phyloP scores from a whole-genome alignment of 2,329 filamentous ascomycete species.

The Blastomyces parvus region DNA sequence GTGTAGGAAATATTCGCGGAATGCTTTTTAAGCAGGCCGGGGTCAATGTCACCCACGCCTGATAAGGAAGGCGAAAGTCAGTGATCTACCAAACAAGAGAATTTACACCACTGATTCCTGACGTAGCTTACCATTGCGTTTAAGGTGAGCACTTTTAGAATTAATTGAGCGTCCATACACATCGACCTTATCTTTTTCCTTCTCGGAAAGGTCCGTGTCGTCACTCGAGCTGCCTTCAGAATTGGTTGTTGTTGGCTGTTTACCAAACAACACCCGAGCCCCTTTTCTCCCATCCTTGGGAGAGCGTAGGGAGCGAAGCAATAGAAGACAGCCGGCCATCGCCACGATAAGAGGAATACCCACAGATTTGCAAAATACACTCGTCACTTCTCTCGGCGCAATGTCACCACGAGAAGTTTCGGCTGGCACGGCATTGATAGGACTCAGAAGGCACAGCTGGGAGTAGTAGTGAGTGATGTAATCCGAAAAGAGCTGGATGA shows the following conservation, averaged over 20 bases:
- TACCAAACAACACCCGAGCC: background rate
- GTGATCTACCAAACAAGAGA: background rate
- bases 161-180: conserved; percentile 1
- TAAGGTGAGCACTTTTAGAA: conserved; percentile 4
- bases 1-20: conserved; percentile 62
- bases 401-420: background rate
- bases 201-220: background rate
- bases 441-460: background rate
- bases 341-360: background rate
- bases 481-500: conserved; percentile 1
- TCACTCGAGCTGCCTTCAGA: background rate
- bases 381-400: background rate
- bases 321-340: background rate
- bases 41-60: conserved; percentile 48
- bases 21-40: conserved; percentile 68
- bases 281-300: background rate
- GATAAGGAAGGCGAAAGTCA: background rate
- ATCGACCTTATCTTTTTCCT: conserved; percentile 2
- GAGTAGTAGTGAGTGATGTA: background rate
- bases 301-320: background rate
- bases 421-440: background rate
- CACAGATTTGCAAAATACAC: background rate
- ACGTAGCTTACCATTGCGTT: conserved; percentile 5
- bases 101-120: background rate
- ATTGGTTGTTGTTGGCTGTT: background rate